Evolutionary conservation across 169 alveolate species (phyloP).

Genomic region (Perkinsus marinus): DNA sequence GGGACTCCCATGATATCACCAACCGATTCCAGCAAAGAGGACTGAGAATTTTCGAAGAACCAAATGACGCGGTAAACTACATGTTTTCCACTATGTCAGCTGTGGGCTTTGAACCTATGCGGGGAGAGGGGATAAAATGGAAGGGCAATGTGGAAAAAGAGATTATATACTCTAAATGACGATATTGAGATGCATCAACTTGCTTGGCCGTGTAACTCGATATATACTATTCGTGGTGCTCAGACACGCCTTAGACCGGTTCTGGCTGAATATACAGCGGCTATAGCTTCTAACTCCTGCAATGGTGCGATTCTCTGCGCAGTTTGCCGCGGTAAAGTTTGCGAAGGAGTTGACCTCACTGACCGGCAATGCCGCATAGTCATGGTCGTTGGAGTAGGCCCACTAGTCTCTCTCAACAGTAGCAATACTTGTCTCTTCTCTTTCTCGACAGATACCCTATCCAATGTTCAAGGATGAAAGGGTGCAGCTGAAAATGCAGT

Average conservation of each 20-base stretch:
- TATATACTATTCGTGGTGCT: not conserved
- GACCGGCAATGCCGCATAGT: slow-evolving; percentile 80
- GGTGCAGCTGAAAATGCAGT: not conserved
- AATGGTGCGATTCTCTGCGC: slow-evolving; percentile 76
- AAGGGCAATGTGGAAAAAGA: too few relatives aligned
- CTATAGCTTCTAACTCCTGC: not conserved
- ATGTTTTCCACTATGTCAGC: not conserved
- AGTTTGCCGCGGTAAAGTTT: slow-evolving; percentile 80
- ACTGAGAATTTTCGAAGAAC: not conserved
- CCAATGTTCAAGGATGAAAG: not conserved
- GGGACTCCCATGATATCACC: not conserved
- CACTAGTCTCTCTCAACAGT: not conserved
- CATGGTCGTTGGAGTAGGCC: slow-evolving; percentile 57
- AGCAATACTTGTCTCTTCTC: not conserved
- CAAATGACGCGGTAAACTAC: not conserved
- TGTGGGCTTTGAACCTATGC: not conserved
- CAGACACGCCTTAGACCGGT: not conserved
- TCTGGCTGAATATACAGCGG: not conserved
- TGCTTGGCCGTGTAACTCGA: not conserved
- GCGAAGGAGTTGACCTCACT: slow-evolving; percentile 89
- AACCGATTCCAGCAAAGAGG: not conserved
- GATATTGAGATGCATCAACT: too few relatives aligned
- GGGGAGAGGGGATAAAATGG: too few relatives aligned
- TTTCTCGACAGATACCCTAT: not conserved
- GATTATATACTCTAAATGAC: too few relatives aligned